Conservation (phyloP, 208 protist species). For the Herpetomonas tarakana region DNA sequence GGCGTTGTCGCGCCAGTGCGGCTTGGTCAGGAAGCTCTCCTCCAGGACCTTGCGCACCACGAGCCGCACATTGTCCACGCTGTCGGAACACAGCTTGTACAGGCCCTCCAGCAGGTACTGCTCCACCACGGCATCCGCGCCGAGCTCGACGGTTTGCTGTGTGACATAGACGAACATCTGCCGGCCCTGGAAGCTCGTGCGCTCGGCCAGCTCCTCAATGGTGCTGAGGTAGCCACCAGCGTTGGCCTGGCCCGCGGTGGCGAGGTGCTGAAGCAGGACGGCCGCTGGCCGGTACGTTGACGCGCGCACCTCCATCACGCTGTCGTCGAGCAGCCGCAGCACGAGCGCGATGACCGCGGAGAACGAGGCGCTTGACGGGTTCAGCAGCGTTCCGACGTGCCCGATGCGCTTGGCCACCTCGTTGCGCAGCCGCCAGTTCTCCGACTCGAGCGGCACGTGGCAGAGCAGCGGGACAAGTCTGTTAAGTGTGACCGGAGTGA, state of each 20-base stretch:
- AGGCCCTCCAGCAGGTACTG: constrained; percentile 52
- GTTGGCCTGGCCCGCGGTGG: constrained; percentile 26
- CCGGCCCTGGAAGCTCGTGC: constrained; percentile 73
- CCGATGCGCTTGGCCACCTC: constrained; percentile 88
- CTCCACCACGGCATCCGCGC: constrained; percentile 49
- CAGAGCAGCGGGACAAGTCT: constrained; percentile 77
- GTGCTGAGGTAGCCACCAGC: constrained; percentile 50
- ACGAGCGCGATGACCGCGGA: constrained; percentile 60
- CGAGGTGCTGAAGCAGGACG: constrained; percentile 69
- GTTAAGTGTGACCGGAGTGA: constrained; percentile 53
- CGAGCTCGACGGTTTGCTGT: constrained; percentile 72
- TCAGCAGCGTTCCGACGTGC: constrained; percentile 66
- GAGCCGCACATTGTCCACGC: constrained; percentile 83
- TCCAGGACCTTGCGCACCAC: constrained; percentile 66
- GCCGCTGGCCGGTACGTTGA: constrained; percentile 80
- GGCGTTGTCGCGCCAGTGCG: constrained; percentile 17
- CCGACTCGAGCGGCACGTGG: constrained; percentile 81
- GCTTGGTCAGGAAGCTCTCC: constrained; percentile 54
- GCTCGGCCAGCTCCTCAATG: constrained; percentile 71
- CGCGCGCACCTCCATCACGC: constrained; percentile 86
- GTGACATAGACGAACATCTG: constrained; percentile 89
- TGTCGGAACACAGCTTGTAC: constrained; percentile 42
- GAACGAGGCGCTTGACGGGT: constrained; percentile 46
- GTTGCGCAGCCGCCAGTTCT: constrained; percentile 94
- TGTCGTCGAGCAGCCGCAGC: constrained; percentile 84